These are phyloP conservation scores for Imleria badia DNA, from an alignment of 768 basidiomycete genomes.

Conservation along the genomic window DNA sequence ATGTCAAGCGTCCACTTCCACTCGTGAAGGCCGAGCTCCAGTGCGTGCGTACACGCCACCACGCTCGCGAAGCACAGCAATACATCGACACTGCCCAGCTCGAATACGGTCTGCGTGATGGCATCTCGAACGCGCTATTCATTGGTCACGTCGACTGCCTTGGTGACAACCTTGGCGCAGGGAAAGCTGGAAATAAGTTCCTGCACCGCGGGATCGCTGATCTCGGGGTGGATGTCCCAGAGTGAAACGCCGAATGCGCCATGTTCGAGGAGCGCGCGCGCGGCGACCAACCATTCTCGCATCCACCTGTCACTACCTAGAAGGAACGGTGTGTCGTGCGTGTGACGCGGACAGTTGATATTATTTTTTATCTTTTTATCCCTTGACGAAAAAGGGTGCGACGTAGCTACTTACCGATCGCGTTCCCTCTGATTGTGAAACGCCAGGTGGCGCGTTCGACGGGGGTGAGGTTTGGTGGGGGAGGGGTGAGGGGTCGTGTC, in stretches of 20 bases:
- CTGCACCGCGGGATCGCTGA: constrained; percentile 10
- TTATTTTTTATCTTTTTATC: neutral
- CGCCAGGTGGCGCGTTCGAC: constrained; percentile 33
- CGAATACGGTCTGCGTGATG: constrained; percentile 21
- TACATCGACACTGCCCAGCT: constrained; percentile 36
- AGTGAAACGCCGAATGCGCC: constrained; percentile 33
- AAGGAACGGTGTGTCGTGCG: neutral
- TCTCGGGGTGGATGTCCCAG: constrained; percentile 22
- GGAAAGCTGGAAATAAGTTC: constrained; percentile 28
- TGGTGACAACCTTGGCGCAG: constrained; percentile 31
- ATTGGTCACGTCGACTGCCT: constrained; percentile 36
- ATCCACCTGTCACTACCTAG: constrained; percentile 42
- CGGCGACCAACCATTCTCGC: constrained; percentile 37
- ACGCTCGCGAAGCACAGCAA: constrained; percentile 46
- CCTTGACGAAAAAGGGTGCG: neutral
- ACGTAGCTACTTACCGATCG: constrained; percentile 33
- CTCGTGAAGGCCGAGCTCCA: constrained; percentile 31
- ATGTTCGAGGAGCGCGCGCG: constrained; percentile 44
- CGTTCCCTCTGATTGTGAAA: constrained; percentile 41
- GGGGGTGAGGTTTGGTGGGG: constrained; percentile 14
- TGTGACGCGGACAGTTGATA: neutral
- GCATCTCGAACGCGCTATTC: constrained; percentile 28
- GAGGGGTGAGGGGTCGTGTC: constrained; percentile 26
- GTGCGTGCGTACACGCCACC: constrained; percentile 34
- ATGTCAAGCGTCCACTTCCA: constrained; percentile 42